These are phyloP conservation scores for Pleodorina starrii DNA, from an alignment of 139 green algal species.

Conservation along the genomic window DNA sequence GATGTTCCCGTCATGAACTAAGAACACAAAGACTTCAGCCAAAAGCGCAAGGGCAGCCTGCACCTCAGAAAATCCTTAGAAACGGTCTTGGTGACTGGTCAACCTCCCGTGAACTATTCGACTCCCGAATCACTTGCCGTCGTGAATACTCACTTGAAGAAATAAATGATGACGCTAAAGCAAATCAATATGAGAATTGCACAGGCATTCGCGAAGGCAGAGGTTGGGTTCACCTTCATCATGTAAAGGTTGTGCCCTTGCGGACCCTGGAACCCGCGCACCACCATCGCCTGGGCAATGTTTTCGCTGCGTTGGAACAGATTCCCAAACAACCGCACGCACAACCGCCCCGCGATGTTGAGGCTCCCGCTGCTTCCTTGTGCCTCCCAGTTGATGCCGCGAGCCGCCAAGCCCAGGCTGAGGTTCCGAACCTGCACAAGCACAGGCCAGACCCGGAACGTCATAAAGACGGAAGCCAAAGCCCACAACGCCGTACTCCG, in stretches of 20 bases:
- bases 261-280: conserved; percentile 79
- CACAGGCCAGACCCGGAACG: too few relatives aligned
- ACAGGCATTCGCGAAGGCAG: conserved; percentile 51
- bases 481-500: too few relatives aligned
- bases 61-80: too few relatives aligned
- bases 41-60: too few relatives aligned
- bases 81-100: too few relatives aligned
- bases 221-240: conserved; percentile 63
- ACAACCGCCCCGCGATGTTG: conserved; percentile 63
- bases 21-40: too few relatives aligned
- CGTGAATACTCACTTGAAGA: conserved; percentile 52
- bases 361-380: conserved; percentile 68
- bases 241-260: conserved; percentile 74
- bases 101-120: too few relatives aligned
- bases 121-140: too few relatives aligned
- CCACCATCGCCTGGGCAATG: conserved; percentile 81
- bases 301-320: conserved; percentile 77
- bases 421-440: conserved; percentile 79
- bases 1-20: too few relatives aligned
- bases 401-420: conserved; percentile 81
- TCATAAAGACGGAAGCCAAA: too few relatives aligned
- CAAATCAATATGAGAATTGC: conserved; percentile 56
- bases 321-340: conserved; percentile 78
- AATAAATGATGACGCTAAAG: conserved; percentile 48
- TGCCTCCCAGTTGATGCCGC: conserved; percentile 80